These are phyloP conservation scores for Iris pallida DNA, from an alignment of 116 monocot genomes.

Conservation along the genomic window DNA sequence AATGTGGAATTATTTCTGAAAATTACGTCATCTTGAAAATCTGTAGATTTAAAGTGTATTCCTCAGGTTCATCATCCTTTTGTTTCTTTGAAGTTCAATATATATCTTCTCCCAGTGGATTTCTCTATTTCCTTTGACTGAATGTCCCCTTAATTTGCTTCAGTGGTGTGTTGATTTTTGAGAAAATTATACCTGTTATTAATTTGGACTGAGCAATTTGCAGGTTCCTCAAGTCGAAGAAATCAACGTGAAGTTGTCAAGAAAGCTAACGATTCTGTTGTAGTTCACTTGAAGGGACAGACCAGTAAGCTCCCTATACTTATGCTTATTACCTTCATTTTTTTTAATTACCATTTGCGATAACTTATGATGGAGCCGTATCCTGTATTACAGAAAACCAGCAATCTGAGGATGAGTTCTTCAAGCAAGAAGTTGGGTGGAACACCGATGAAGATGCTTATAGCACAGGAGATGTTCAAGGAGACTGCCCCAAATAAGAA, in stretches of 20 bases:
- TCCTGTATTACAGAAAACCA: constrained; percentile 27
- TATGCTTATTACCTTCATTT: background rate
- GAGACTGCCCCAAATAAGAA: constrained; percentile 46
- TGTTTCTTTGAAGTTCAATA: background rate
- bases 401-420: constrained; percentile 28
- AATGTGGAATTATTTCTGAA: no score
- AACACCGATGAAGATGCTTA: constrained; percentile 71
- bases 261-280: constrained; percentile 19
- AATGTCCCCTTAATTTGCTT: background rate
- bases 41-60: no score
- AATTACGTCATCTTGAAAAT: no score
- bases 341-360: background rate
- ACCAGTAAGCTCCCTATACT: constrained; percentile 26
- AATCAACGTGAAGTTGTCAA: constrained; percentile 22
- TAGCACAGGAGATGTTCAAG: constrained; percentile 79
- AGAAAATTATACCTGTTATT: background rate
- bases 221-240: constrained; percentile 43
- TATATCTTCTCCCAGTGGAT: background rate
- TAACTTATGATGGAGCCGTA: constrained; percentile 7
- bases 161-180: background rate
- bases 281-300: constrained; percentile 20
- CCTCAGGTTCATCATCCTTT: background rate
- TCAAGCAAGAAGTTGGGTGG: constrained; percentile 37
- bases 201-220: background rate
- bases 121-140: background rate